Evolutionary conservation across 345 rosid species (phyloP), one percentile per base, ranked within the genome.

Genomic region (Xanthoceras sorbifolium): DNA sequence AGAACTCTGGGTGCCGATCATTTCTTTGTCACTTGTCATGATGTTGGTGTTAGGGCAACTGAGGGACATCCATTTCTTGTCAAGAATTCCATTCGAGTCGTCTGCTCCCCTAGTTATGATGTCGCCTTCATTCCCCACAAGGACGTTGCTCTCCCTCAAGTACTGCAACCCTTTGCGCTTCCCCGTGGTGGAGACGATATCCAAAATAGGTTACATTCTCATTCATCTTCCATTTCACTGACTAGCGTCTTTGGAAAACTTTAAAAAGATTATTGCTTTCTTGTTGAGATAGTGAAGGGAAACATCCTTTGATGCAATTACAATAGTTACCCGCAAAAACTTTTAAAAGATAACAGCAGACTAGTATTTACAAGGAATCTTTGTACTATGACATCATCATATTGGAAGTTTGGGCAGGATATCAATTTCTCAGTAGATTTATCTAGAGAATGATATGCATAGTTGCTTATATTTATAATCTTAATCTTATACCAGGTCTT

Each of bases 1-100:
- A 88, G 97, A 80, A 96, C 99, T 0, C 83, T 96, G 9, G 99
- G 99, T 42, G 95, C 95, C 10, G 99, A 96, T 90, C 99, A 96
- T 78, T 96, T 96, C 84, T 96, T 96, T 71, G 97, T 93, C 29
- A 96, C 98, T 10, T 96, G 99, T 78, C 98, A 96, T 73, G 97
- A 94, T 79, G 97, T 93, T 42, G 99, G 98, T 69, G 97, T 91
- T 55, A 91, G 97, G 80, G 97, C 99, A 22, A 92, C 95, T 9
- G 97, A 94, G 40, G 99, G 93, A 22, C 86, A 91, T 74, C 87
- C 95, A 0, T 81, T 89, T 73, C 89, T 96, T 18, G 82, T 96
- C 65, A 96, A 96, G 89, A 96, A 96, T 82, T 89, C 98, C 0
- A 91, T 96, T 82, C 88, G 99, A 52, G 97, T 87, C 38, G 98